Conservation (phyloP, 768 basidiomycete genomes). For the Xanthoconium stramineum region DNA sequence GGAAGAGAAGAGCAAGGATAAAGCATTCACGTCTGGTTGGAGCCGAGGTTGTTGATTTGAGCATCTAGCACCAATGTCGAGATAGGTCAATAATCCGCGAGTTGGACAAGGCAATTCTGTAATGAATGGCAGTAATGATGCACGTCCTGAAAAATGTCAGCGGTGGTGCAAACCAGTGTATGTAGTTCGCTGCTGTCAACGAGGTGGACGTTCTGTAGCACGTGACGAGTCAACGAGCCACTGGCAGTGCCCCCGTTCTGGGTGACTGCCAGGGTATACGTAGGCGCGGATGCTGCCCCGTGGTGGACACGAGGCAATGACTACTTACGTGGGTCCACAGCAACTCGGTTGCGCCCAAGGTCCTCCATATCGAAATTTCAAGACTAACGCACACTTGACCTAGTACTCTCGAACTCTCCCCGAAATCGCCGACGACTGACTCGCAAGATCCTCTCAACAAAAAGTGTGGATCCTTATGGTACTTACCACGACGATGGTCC, state of each 20-base stretch:
- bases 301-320: no score
- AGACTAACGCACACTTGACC: neutral
- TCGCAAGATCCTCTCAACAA: neutral
- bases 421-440: neutral
- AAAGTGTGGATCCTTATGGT: neutral
- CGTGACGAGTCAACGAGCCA: no score
- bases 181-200: no score
- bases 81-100: no score
- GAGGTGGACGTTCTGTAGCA: no score
- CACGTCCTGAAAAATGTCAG: neutral
- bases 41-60: conserved; percentile 25
- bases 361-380: neutral
- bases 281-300: no score
- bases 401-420: neutral
- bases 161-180: no score
- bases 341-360: neutral
- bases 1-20: conserved; percentile 48
- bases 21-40: conserved; percentile 57
- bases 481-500: neutral
- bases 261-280: no score
- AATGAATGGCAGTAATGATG: neutral
- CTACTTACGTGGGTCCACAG: neutral
- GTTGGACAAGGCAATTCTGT: neutral
- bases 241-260: no score
- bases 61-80: conserved; percentile 9